These are phyloP conservation scores for Cladosporium sp. DNA, from an alignment of 2,329 filamentous ascomycete species.

Conservation along the genomic window DNA sequence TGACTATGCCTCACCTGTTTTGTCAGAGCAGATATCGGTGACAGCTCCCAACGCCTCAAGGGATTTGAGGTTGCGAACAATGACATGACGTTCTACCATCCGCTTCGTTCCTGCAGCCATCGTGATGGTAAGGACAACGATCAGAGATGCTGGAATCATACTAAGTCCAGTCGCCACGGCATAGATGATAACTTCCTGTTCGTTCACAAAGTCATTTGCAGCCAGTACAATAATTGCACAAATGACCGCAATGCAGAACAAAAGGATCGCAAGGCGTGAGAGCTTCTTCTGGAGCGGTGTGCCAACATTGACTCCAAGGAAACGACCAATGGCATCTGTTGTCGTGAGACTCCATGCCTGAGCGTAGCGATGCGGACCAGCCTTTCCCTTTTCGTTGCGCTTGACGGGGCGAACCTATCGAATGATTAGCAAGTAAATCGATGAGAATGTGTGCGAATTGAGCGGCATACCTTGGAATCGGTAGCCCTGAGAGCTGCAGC, in stretches of 20 bases:
- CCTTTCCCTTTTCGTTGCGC: slow-evolving; percentile 33
- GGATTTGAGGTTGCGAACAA: slow-evolving; percentile 61
- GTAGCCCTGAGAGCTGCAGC: slow-evolving; percentile 63
- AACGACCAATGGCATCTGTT: slow-evolving; percentile 56
- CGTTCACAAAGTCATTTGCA: slow-evolving; percentile 52
- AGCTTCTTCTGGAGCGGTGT: slow-evolving; percentile 83
- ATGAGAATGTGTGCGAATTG: background rate
- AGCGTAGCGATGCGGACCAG: slow-evolving; percentile 34
- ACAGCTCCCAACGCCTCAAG: slow-evolving; percentile 64
- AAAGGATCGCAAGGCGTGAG: slow-evolving; percentile 75
- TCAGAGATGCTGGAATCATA: slow-evolving; percentile 56
- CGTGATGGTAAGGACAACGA: slow-evolving; percentile 36
- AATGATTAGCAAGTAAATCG: slow-evolving; percentile 31
- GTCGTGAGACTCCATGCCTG: slow-evolving; percentile 51
- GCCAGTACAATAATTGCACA: slow-evolving; percentile 66
- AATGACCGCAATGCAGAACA: slow-evolving; percentile 70
- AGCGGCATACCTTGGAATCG: slow-evolving; percentile 21
- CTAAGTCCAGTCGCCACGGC: slow-evolving; percentile 57
- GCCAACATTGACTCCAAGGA: slow-evolving; percentile 67
- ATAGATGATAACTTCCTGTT: slow-evolving; percentile 60
- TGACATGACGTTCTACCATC: slow-evolving; percentile 62
- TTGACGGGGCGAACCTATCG: slow-evolving; percentile 33
- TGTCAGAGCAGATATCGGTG: slow-evolving; percentile 66
- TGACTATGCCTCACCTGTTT: slow-evolving; percentile 44
- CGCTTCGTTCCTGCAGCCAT: slow-evolving; percentile 57